Conservation (phyloP, 2,329 filamentous ascomycete genomes). For the Fusarium oxysporum region DNA sequence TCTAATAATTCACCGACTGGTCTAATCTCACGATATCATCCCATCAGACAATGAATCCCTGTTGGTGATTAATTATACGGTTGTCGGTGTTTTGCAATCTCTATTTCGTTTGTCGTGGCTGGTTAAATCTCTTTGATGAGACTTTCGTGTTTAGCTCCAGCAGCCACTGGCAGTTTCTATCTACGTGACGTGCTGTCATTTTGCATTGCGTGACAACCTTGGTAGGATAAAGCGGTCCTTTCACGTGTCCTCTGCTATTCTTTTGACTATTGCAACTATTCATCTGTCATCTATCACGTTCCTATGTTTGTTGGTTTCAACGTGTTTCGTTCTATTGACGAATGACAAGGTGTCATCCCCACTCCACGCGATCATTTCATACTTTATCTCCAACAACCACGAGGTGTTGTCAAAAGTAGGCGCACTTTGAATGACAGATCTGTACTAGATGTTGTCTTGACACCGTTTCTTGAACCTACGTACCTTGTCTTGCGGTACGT, state of each 20-base stretch:
- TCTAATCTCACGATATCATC: slow-evolving; percentile 18
- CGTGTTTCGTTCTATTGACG: not conserved
- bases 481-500: slow-evolving; percentile 30
- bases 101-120: not conserved
- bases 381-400: slow-evolving; percentile 11
- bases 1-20: slow-evolving; percentile 4
- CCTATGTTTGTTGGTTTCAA: not conserved
- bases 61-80: not conserved
- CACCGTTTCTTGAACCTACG: slow-evolving; percentile 9
- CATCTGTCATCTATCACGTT: not conserved
- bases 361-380: slow-evolving; percentile 2
- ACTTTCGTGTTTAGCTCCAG: not conserved
- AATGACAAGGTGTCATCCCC: slow-evolving; percentile 19
- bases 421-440: not conserved
- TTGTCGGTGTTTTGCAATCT: not conserved
- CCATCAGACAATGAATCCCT: slow-evolving; percentile 4
- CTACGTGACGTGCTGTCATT: not conserved
- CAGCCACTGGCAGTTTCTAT: not conserved
- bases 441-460: slow-evolving; percentile 11
- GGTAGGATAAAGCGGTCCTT: not conserved
- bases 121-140: not conserved
- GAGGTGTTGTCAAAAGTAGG: not conserved
- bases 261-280: not conserved
- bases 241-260: not conserved
- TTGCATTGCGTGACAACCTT: not conserved